These are phyloP conservation scores for Chaetomium globosum DNA, from an alignment of 2,329 filamentous ascomycete genomes.

Conservation along the genomic window DNA sequence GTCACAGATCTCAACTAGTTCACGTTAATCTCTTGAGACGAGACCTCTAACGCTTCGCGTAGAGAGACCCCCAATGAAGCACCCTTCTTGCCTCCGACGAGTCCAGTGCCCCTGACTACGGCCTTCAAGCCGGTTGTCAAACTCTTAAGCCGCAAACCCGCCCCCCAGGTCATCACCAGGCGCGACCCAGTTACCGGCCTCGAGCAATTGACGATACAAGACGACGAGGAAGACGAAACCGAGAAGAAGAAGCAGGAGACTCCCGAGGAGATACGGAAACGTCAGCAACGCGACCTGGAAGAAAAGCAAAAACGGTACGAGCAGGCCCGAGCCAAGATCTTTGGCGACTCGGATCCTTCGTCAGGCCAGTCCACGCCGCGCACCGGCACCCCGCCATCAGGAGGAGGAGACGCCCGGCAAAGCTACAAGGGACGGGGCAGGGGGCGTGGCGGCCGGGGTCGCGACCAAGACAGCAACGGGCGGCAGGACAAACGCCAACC, in stretches of 20 bases:
- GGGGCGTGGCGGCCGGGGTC: constrained; percentile 48
- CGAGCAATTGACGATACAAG: constrained; percentile 49
- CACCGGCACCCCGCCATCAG: constrained; percentile 61
- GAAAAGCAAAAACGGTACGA: constrained; percentile 91
- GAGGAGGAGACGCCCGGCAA: constrained; percentile 48
- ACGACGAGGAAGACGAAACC: constrained; percentile 68
- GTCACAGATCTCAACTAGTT: constrained; percentile 38
- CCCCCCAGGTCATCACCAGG: constrained; percentile 60
- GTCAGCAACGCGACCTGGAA: constrained; percentile 77
- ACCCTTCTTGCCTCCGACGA: constrained; percentile 67
- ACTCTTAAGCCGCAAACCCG: constrained; percentile 80
- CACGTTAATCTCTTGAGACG: background rate
- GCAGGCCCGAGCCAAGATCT: constrained; percentile 83
- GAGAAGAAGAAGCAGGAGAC: constrained; percentile 65
- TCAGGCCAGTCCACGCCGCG: constrained; percentile 66
- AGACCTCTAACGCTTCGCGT: constrained; percentile 24
- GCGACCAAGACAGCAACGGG: constrained; percentile 39
- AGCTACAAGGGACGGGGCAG: constrained; percentile 50
- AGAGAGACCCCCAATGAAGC: constrained; percentile 75
- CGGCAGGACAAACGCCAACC: constrained; percentile 39
- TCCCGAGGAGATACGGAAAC: constrained; percentile 75
- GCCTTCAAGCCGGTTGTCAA: constrained; percentile 81
- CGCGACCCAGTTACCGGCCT: constrained; percentile 57
- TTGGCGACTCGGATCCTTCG: constrained; percentile 63
- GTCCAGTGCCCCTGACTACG: constrained; percentile 61